Evolutionary conservation across 306 rosid species (phyloP).

Genomic region (Castanea crenata): DNA sequence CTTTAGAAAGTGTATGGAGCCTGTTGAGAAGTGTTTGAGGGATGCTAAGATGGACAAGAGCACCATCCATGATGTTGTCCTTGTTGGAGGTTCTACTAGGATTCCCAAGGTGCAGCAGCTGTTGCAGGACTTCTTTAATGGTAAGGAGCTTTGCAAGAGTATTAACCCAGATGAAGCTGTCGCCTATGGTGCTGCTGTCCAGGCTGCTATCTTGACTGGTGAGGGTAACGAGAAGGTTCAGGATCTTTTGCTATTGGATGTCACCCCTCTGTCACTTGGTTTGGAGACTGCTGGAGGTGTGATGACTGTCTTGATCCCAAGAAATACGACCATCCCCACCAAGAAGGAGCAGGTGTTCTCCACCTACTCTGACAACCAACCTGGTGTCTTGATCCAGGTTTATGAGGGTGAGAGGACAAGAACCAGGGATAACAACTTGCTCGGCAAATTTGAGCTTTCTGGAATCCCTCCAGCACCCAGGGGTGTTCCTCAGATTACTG

Average conservation of each 20-base stretch:
- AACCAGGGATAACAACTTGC: slow-evolving; percentile 64
- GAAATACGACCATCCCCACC: slow-evolving; percentile 71
- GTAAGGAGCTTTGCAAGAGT: slow-evolving; percentile 69
- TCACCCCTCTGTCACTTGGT: slow-evolving; percentile 65
- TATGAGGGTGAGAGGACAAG: slow-evolving; percentile 74
- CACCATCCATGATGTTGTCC: slow-evolving; percentile 63
- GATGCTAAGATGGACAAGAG: slow-evolving; percentile 87
- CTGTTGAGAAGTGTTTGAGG: slow-evolving; percentile 72
- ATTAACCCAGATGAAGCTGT: slow-evolving; percentile 77
- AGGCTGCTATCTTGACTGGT: slow-evolving; percentile 73
- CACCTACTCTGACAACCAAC: slow-evolving; percentile 70
- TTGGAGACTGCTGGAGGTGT: slow-evolving; percentile 77
- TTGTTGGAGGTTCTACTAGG: slow-evolving; percentile 82
- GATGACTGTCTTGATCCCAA: slow-evolving; percentile 71
- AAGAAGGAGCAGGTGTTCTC: slow-evolving; percentile 78
- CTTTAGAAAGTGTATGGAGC: slow-evolving; percentile 76
- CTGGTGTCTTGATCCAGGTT: slow-evolving; percentile 73
- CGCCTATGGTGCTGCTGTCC: slow-evolving; percentile 79
- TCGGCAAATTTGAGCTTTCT: slow-evolving; percentile 71
- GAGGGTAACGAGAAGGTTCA: slow-evolving; percentile 81
- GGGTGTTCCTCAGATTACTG: slow-evolving; percentile 75
- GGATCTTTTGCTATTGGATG: slow-evolving; percentile 69
- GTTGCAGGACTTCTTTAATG: slow-evolving; percentile 80
- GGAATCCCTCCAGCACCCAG: slow-evolving; percentile 82
- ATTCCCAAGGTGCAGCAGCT: slow-evolving; percentile 78